Evolutionary conservation across 1,139 yeast species (phyloP), one percentile per base, ranked within the genome.

Genomic region (Yamadazyma aaseri): DNA sequence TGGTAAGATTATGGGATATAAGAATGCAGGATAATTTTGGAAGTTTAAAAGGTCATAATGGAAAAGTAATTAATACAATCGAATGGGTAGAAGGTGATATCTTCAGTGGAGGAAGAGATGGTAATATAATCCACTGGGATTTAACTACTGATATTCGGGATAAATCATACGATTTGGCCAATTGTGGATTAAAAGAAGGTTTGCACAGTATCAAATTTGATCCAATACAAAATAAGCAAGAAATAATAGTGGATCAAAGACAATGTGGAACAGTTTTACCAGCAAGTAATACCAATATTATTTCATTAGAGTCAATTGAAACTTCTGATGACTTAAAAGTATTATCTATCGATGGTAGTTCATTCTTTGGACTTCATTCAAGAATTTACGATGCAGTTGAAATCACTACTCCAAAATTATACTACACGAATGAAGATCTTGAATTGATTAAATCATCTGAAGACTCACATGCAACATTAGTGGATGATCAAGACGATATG

Each of bases 71-170:
- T 11, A 74, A 78, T 11, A 62, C 79, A 16, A 53, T 85, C 20
- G 79, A 79, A 45, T 86, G 95, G 95, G 61, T 70, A 36, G 60
- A 67, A 8, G 63, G 70, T 22, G 82, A 79, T 47, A 52, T 85
- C 27, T 78, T 80, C 51, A 69, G 84, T 1, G 85, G 86, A 5
- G 79, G 86, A 2, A 64, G 68, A 40, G 92, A 85, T 51, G 94
- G 94, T 3, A 77, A 75, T 39, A 74, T 86, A 11, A 67, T 83
- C 10, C 83, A 81, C 45, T 86, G 95, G 95, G 82, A 81, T 54
- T 59, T 80, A 26, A 58, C 72, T 10, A 52, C 53, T 12, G 66
- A 60, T 34, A 41, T 51, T 7, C 39, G 28, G 7, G 32, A 39
- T 16, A 9, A n/a, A 15, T 38, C 32, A 11, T 52, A 51, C 5